Conservation (phyloP, 768 basidiomycete genomes). For the Heimioporus sp. region DNA sequence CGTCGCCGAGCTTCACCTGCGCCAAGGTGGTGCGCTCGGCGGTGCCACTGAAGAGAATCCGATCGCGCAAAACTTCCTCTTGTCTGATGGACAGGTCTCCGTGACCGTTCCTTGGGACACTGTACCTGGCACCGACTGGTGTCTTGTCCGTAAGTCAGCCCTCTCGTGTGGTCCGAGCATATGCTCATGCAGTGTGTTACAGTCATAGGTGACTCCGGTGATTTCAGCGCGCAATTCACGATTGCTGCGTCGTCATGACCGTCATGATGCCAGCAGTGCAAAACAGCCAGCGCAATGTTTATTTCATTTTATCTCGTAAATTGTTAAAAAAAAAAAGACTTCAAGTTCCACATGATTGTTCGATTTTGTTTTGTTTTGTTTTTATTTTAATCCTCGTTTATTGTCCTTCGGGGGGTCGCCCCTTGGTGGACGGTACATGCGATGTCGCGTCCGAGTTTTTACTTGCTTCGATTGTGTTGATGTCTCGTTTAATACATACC, state of each 20-base stretch:
- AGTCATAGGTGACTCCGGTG: conserved; percentile 58
- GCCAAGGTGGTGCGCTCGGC: conserved; percentile 20
- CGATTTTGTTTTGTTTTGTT: too few relatives aligned
- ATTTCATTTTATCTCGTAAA: too few relatives aligned
- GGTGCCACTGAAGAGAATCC: conserved; percentile 27
- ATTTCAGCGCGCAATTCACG: conserved; percentile 44
- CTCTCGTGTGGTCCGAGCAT: neutral
- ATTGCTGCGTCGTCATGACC: conserved; percentile 30
- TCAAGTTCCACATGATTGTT: too few relatives aligned
- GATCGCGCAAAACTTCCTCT: conserved; percentile 38
- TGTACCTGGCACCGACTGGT: conserved; percentile 37
- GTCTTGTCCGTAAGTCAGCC: conserved; percentile 40
- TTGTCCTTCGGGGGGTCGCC: too few relatives aligned
- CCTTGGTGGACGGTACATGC: too few relatives aligned
- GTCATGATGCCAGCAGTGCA: too few relatives aligned
- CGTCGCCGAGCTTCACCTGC: conserved; percentile 40
- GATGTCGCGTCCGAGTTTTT: too few relatives aligned
- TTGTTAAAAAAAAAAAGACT: too few relatives aligned
- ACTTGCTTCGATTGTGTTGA: too few relatives aligned
- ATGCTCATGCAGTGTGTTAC: neutral
- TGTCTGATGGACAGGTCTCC: conserved; percentile 33
- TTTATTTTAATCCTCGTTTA: too few relatives aligned
- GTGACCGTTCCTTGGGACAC: conserved; percentile 40
- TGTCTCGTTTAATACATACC: too few relatives aligned
- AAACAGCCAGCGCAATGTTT: too few relatives aligned